Evolutionary conservation across 2,329 filamentous ascomycete genomes (phyloP).

Genomic region (Fusarium sterilihyphosum): DNA sequence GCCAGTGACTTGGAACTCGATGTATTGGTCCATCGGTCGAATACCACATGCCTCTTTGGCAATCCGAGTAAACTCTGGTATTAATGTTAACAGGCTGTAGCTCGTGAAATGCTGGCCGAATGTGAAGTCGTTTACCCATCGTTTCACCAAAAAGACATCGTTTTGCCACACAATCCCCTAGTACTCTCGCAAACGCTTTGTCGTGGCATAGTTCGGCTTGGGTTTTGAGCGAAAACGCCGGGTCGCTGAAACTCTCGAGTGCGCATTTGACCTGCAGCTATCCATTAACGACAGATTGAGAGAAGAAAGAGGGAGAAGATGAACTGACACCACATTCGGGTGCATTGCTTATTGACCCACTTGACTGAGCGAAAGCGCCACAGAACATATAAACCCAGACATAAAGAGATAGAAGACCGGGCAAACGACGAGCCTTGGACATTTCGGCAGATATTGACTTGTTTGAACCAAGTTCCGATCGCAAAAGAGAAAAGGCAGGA

Average conservation of each 20-base stretch:
- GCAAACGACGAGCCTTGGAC: neutral
- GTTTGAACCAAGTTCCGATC: accelerated
- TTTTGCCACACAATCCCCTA: neutral
- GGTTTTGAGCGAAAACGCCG: neutral
- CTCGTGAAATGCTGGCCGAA: neutral
- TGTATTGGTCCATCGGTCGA: neutral
- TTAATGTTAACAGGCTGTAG: neutral
- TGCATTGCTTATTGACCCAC: neutral
- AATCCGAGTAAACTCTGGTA: neutral
- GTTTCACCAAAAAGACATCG: neutral
- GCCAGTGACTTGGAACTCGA: neutral
- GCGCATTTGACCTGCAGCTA: neutral
- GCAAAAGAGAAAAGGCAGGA: accelerated
- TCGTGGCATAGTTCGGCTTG: neutral
- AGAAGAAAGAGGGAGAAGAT: neutral
- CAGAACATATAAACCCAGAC: neutral
- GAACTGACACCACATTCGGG: neutral
- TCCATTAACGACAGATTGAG: neutral
- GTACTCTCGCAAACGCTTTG: neutral
- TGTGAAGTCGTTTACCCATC: neutral
- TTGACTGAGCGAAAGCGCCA: neutral
- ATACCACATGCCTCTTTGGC: neutral
- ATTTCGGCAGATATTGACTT: neutral
- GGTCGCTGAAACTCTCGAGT: neutral
- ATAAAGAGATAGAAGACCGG: neutral